Evolutionary conservation across 371 early-diverging fungal species (phyloP), one percentile per base, ranked within the genome.

Genomic region (Cokeromyces recurvatus): DNA sequence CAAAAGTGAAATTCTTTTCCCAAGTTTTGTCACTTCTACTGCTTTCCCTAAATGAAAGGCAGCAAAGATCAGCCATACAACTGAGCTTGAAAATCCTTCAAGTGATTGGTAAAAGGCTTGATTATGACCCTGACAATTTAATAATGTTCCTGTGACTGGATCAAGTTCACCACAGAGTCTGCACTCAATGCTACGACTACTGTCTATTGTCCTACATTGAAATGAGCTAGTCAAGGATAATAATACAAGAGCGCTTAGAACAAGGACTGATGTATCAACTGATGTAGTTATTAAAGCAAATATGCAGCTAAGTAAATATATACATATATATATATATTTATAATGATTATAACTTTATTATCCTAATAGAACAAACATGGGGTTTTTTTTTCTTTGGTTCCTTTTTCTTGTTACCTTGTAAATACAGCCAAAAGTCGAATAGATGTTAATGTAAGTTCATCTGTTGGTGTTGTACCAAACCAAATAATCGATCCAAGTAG

Each of bases 11-110:
- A 85, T 57, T 11, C 85, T 71, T 27, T 69, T 59, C 7, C 84
- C 84, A 22, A 86, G 62, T 12, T 69, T 63, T 10, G 82, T 79
- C 34, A 74, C 70, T 49, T 83, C 68, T 2, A 85, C 78, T 0
- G 82, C 85, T 31, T 74, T 79, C 24, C 86, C 86, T 10, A 86
- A 59, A 59, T 86, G 84, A 44, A 86, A 86, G 2, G 86, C 86
- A 23, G 77, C 70, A 61, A 84, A 86, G 17, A 86, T 77, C 22
- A 86, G 61, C 85, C 85, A 86, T 2, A 76, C 72, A 3, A 86
- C 76, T 2, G 76, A 66, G 46, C 74, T 81, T 3, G 80, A 73
- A 32, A 83, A 83, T 0, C 86, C 84, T 15, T 73, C 69, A 0
- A 82, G 46, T 0, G 78, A 74, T 19, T 68, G 74, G 6, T 71